Evolutionary conservation across 495 filamentous ascomycete species (phyloP), one percentile per base, ranked within the genome.

Genomic region (Penicillium cataractarum): DNA sequence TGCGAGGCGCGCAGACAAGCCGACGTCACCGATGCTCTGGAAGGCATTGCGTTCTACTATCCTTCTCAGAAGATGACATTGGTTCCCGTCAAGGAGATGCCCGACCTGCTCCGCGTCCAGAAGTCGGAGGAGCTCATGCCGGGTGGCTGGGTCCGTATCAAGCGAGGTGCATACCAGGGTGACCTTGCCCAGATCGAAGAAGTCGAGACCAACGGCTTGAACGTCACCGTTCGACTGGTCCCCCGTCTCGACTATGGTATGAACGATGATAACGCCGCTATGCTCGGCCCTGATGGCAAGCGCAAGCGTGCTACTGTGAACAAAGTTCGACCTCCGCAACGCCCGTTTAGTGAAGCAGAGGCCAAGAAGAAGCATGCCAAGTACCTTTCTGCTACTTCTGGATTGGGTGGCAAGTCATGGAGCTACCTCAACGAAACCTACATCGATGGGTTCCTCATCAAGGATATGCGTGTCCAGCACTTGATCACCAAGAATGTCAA

Each of bases 11-110:
- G 87, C 65, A 83, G 91, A 54, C 90, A 94, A 71, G 88, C 90
- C 44, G 95, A 97, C 74, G 89, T 99, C 57, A 78, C 92, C 74
- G 77, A 86, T 10, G 90, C 90, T 5, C 78, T 95, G 33, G 90
- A 97, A 50, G 91, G 89, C 9, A 84, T 98, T 65, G 86, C 89
- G 58, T 90, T 93, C 71, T 88, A 92, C 29, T 99, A 97, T 71
- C 90, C 92, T 19, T 82, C 91, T 50, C 87, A 86, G 27, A 95
- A 93, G 74, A 85, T 92, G 74, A 83, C 92, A 37, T 76, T 97
- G 35, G 91, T 98, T 46, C 92, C 93, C n/a, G 92, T 98, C 66
- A 93, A 93, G 74, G 96, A 99, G 75, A 96, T 97, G 89, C 93
- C 96, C 0, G 95, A 97, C 75, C 86, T 99, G 9, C 78, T 99